These are phyloP conservation scores for Glycine soja DNA, from an alignment of 306 rosid genomes.

Conservation along the genomic window DNA sequence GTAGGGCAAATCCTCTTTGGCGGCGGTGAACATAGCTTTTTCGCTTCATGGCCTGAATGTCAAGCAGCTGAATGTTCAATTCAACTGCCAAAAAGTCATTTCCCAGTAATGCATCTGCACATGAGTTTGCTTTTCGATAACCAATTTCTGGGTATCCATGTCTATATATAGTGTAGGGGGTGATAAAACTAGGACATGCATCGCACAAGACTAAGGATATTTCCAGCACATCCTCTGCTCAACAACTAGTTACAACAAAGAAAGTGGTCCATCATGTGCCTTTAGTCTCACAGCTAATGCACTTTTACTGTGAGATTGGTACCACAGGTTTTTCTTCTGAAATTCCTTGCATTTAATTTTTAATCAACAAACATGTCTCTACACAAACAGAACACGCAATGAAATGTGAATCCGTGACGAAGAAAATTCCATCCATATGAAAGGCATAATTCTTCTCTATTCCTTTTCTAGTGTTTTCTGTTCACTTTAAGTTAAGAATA, in stretches of 20 bases:
- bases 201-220: conserved; percentile 45
- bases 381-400: neutral
- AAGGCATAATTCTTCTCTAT: conserved; percentile 42
- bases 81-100: conserved; percentile 66
- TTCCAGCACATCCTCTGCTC: conserved; percentile 52
- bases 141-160: neutral
- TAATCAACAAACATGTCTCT: neutral
- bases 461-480: conserved; percentile 30
- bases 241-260: conserved; percentile 26
- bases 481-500: conserved; percentile 35
- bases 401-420: conserved; percentile 20
- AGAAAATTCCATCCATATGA: conserved; percentile 23
- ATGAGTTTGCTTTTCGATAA: conserved; percentile 15
- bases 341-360: conserved; percentile 29
- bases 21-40: conserved; percentile 59
- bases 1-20: conserved; percentile 88
- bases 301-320: conserved; percentile 24
- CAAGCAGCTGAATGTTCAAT: conserved; percentile 26
- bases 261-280: conserved; percentile 44
- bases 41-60: neutral
- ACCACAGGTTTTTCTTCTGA: conserved; percentile 33
- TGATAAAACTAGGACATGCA: conserved; percentile 28
- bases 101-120: conserved; percentile 71
- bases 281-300: conserved; percentile 36
- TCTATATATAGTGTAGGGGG: conserved; percentile 41